Base-by-base conservation (phyloP, 2,329 filamentous ascomycete species). In the Blumeriella jaapii region DNA sequence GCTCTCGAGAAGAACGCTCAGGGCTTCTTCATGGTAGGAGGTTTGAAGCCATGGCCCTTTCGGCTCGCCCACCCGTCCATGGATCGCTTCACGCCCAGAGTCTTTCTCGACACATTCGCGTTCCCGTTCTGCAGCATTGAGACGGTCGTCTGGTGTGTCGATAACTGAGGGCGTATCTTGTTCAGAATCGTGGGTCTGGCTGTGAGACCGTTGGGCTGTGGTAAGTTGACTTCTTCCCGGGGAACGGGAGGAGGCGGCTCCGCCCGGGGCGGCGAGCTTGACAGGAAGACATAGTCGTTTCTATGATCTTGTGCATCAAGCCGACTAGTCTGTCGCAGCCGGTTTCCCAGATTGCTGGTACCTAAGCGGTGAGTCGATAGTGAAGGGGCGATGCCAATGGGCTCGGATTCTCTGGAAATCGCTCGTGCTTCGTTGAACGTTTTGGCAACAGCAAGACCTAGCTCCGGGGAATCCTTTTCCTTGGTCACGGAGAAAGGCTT, bases 1-100 rank as follows among this genome's bases (percentile, higher is more conserved):
- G n/a, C n/a, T n/a, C n/a, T n/a, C n/a, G n/a, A n/a, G n/a, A n/a
- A n/a, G n/a, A n/a, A n/a, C n/a, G n/a, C n/a, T n/a, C n/a, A 24
- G 12, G 22, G 22, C 7, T n/a, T 24, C 22, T 42, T 50, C 33
- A 49, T 51, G 8, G 39, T 50, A 13, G 52, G 52, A 10, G 51
- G 53, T 8, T 45, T 41, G 26, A 55, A 55, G 11, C 40, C 36
- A 23, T 48, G 40, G 12, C 41, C 43, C 23, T 47, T 48, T 26
- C 46, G 41, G 38, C 47, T 51, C 18, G 39, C 39, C 68, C 68
- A 71, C 2, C 64, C 63, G 42, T 67, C 60, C 57, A 71, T 61
- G 34, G 59, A 64, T 34, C 52, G 41, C 41, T 63, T 58, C 40
- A 67, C 58, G 2, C 69, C 69, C 36, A 71, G 43, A n/a, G 66